phyloP scores from a whole-genome alignment of 2,329 filamentous ascomycete genomes.

The Cytospora leucostoma region DNA sequence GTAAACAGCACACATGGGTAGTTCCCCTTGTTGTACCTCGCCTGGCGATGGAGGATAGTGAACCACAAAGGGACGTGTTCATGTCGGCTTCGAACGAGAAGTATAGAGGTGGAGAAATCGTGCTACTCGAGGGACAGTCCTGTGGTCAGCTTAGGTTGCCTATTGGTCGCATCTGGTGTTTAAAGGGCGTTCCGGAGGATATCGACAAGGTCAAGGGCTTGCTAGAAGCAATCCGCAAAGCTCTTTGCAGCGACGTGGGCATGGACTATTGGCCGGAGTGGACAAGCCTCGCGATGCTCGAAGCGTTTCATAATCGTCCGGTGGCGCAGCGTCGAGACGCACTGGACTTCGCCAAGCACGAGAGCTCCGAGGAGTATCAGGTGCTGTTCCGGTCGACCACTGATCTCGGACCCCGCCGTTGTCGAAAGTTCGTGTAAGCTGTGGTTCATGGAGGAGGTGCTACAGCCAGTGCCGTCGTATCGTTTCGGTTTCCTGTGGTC shows the following conservation, averaged over 20 bases:
- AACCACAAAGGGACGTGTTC: not conserved
- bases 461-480: slow-evolving; percentile 27
- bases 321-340: slow-evolving; percentile 39
- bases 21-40: not conserved
- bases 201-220: slow-evolving; percentile 38
- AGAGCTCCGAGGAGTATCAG: slow-evolving; percentile 33
- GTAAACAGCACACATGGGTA: not conserved
- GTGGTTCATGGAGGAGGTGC: slow-evolving; percentile 7
- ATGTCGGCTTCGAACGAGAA: not conserved
- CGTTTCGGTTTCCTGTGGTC: slow-evolving; percentile 33
- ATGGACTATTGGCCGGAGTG: slow-evolving; percentile 45
- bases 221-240: slow-evolving; percentile 35
- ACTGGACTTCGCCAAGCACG: slow-evolving; percentile 35
- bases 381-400: slow-evolving; percentile 31
- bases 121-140: slow-evolving; percentile 34
- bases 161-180: slow-evolving; percentile 37
- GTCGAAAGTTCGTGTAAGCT: slow-evolving; percentile 36
- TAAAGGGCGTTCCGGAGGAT: slow-evolving; percentile 38
- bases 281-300: slow-evolving; percentile 38
- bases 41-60: not conserved
- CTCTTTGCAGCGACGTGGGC: slow-evolving; percentile 41
- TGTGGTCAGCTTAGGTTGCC: slow-evolving; percentile 42
- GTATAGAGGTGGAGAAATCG: not conserved
- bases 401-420: slow-evolving; percentile 36
- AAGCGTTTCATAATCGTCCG: slow-evolving; percentile 44